These are phyloP conservation scores for Mycena sanguinolenta DNA, from an alignment of 768 basidiomycete genomes.

Conservation along the genomic window DNA sequence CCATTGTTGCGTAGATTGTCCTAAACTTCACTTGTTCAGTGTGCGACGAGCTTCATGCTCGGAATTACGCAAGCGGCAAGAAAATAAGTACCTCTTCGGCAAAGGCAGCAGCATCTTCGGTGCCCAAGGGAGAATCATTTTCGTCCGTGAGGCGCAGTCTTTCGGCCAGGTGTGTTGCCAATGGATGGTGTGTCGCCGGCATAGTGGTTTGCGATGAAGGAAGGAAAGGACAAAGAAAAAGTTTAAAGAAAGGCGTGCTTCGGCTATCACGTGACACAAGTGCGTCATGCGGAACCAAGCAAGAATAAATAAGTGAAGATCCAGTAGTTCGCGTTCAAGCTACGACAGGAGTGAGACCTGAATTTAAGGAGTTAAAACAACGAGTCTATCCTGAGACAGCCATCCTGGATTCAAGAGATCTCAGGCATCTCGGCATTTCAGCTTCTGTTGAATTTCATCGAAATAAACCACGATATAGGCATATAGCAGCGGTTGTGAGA, in stretches of 20 bases:
- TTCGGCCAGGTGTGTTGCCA: constrained; percentile 10
- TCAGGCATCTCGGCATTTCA: too few species aligned
- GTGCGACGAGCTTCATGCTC: background rate
- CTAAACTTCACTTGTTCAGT: background rate
- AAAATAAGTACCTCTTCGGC: background rate
- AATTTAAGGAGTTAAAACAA: too few species aligned
- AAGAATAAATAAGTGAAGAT: background rate
- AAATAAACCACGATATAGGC: too few species aligned
- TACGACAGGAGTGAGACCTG: too few species aligned
- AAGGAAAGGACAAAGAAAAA: background rate
- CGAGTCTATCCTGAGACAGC: too few species aligned
- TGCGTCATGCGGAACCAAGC: background rate
- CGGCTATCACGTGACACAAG: background rate
- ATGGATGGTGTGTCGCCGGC: constrained; percentile 17
- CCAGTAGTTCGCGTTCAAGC: too few species aligned
- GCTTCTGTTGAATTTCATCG: too few species aligned
- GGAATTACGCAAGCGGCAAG: background rate
- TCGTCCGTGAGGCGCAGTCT: background rate
- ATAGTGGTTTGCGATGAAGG: background rate
- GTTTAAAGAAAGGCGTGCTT: too few species aligned
- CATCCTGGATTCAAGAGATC: too few species aligned
- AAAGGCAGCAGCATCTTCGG: constrained; percentile 1
- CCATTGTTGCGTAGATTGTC: background rate
- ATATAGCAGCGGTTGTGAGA: too few species aligned
- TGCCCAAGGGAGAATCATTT: background rate